Percentiles rank a stretch among this genome's conserved stretches.
phyloP scores from a whole-genome alignment of 2,329 filamentous ascomycete genomes.

The Scedosporium aurantiacum region DNA sequence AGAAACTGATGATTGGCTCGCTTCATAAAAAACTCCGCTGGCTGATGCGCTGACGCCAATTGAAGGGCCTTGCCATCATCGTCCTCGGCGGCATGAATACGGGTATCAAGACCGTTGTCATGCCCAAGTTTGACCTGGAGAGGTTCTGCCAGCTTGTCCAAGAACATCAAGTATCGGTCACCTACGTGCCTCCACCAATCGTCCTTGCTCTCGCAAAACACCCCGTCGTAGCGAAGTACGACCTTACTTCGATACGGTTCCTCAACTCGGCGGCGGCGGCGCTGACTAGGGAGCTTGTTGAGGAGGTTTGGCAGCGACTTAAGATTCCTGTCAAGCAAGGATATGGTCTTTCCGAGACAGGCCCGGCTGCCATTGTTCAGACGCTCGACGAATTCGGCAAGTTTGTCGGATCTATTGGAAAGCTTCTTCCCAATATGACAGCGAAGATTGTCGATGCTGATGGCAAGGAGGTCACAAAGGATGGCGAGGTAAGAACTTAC shows the following conservation, averaged over 20 bases:
- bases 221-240: slow-evolving; percentile 66
- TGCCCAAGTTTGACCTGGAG: slow-evolving; percentile 67
- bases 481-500: slow-evolving; percentile 28
- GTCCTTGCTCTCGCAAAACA: slow-evolving; percentile 71
- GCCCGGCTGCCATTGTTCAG: slow-evolving; percentile 66
- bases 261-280: slow-evolving; percentile 84
- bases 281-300: slow-evolving; percentile 67
- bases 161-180: slow-evolving; percentile 61
- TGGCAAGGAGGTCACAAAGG: slow-evolving; percentile 37
- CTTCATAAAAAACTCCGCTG: background rate
- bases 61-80: slow-evolving; percentile 21
- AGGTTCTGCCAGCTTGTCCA: slow-evolving; percentile 69
- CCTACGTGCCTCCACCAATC: slow-evolving; percentile 76
- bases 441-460: slow-evolving; percentile 67
- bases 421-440: slow-evolving; percentile 65
- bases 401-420: slow-evolving; percentile 68
- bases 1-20: background rate
- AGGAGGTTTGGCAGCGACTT: slow-evolving; percentile 62
- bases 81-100: slow-evolving; percentile 30
- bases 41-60: background rate
- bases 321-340: slow-evolving; percentile 80
- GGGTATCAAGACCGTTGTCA: slow-evolving; percentile 62
- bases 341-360: slow-evolving; percentile 82
- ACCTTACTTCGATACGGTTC: slow-evolving; percentile 69
- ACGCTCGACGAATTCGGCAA: slow-evolving; percentile 65